Conservation (phyloP, 2,329 filamentous ascomycete species). For the Nemania sp. region DNA sequence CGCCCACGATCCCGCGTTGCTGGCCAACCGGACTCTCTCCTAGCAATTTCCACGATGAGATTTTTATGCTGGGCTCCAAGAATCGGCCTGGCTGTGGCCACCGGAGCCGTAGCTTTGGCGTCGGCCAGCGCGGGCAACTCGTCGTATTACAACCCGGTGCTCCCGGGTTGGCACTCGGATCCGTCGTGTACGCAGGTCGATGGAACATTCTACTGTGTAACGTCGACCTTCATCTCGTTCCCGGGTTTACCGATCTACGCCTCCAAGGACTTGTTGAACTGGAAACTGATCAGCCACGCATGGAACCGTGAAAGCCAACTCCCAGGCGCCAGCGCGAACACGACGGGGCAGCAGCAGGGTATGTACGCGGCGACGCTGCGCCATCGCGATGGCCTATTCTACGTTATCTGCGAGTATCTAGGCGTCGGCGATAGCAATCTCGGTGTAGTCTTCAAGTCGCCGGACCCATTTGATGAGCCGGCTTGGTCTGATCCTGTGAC, state of each 20-base stretch:
- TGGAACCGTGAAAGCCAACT: slow-evolving; percentile 58
- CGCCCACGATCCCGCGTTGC: neutral
- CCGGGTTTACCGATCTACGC: slow-evolving; percentile 66
- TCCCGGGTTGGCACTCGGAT: slow-evolving; percentile 64
- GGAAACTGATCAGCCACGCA: slow-evolving; percentile 58
- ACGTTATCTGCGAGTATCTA: slow-evolving; percentile 51
- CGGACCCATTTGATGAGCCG: slow-evolving; percentile 54
- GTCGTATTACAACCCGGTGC: slow-evolving; percentile 57
- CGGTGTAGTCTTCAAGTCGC: slow-evolving; percentile 54
- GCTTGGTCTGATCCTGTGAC: slow-evolving; percentile 57
- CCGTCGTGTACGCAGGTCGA: slow-evolving; percentile 55
- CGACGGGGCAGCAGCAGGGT: slow-evolving; percentile 49
- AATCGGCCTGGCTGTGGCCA: slow-evolving; percentile 18
- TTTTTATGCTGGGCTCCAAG: slow-evolving; percentile 6
- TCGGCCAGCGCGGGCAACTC: slow-evolving; percentile 35
- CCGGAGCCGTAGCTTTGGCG: slow-evolving; percentile 11
- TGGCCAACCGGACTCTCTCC: neutral
- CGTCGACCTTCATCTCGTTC: slow-evolving; percentile 65
- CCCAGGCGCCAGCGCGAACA: slow-evolving; percentile 51
- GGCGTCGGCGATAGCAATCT: slow-evolving; percentile 27
- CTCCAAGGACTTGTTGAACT: slow-evolving; percentile 63
- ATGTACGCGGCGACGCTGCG: slow-evolving; percentile 54
- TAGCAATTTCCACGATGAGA: slow-evolving; percentile 33
- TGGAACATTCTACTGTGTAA: slow-evolving; percentile 64
- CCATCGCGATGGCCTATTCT: slow-evolving; percentile 48